phyloP scores from a whole-genome alignment of 2,329 filamentous ascomycete genomes.

The Pseudopithomyces maydicus region DNA sequence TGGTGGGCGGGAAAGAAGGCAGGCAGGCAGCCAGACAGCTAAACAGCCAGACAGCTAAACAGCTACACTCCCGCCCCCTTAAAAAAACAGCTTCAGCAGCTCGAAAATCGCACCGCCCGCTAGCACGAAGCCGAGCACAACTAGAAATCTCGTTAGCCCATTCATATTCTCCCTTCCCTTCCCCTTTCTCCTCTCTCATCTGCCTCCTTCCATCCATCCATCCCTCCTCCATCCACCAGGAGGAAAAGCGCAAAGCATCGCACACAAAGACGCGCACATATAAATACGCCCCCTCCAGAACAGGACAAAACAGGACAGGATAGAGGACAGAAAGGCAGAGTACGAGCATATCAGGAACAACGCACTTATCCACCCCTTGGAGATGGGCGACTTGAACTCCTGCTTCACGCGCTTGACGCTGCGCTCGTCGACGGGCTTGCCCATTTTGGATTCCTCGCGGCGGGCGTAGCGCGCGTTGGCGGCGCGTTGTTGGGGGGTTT shows the following conservation, averaged over 20 bases:
- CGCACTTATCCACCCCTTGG: conserved; percentile 66
- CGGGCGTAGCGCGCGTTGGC: conserved; percentile 80
- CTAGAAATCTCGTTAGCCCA: conserved; percentile 40
- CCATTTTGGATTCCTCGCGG: conserved; percentile 73
- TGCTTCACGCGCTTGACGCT: conserved; percentile 55
- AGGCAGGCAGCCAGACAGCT: too few relatives aligned
- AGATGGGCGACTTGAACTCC: conserved; percentile 59
- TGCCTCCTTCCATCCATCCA: too few relatives aligned
- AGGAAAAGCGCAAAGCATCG: too few relatives aligned
- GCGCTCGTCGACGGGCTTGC: conserved; percentile 60
- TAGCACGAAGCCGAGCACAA: conserved; percentile 66
- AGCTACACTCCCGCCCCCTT: conserved; percentile 13
- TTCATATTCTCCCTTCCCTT: background rate
- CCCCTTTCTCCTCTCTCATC: background rate
- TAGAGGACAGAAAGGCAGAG: too few relatives aligned
- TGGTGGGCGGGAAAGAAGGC: too few relatives aligned
- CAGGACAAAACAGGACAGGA: too few relatives aligned
- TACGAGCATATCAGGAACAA: background rate
- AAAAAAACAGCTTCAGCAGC: conserved; percentile 56
- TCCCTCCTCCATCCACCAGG: too few relatives aligned
- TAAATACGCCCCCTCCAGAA: too few relatives aligned
- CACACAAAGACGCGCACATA: too few relatives aligned
- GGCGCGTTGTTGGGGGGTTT: conserved; percentile 83
- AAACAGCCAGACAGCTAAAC: too few relatives aligned
- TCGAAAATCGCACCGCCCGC: conserved; percentile 66